These are phyloP conservation scores for Straminergon stramineum DNA, from an alignment of 225 moss, liverwort and hornwort species.

Conservation along the genomic window DNA sequence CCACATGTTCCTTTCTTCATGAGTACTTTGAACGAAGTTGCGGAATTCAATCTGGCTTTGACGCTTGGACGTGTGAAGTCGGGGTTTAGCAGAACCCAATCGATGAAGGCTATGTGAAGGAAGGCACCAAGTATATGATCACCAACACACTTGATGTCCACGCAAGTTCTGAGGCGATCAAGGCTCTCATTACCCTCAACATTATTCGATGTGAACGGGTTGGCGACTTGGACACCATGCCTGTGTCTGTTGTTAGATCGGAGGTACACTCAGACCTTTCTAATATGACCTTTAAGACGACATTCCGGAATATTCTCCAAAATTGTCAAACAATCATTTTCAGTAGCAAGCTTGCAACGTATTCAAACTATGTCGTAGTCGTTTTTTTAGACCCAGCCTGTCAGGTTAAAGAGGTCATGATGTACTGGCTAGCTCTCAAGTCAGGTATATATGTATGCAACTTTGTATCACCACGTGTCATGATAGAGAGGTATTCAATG, in stretches of 20 bases:
- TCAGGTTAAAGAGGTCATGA: background rate
- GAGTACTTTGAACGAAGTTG: background rate
- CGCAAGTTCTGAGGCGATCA: constrained; percentile 40
- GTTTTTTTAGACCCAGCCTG: background rate
- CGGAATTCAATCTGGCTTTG: background rate
- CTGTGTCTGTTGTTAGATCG: constrained; percentile 8
- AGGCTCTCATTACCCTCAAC: constrained; percentile 35
- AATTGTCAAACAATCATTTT: background rate
- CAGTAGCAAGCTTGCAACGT: background rate
- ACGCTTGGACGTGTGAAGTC: constrained; percentile 22
- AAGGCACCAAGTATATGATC: constrained; percentile 33
- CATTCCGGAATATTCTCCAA: background rate
- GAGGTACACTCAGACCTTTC: constrained; percentile 10
- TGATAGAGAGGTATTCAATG: background rate
- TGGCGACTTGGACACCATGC: constrained; percentile 50
- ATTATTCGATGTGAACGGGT: constrained; percentile 40
- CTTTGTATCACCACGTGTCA: background rate
- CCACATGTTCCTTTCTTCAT: background rate
- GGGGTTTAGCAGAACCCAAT: constrained; percentile 23
- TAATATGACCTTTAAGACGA: background rate
- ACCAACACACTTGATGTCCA: constrained; percentile 38
- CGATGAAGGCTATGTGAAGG: constrained; percentile 38
- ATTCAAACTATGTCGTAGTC: background rate
- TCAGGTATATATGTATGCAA: background rate
- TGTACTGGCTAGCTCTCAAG: background rate